phyloP scores from a whole-genome alignment of 306 rosid genomes.

The Cyamopsis tetragonoloba region DNA sequence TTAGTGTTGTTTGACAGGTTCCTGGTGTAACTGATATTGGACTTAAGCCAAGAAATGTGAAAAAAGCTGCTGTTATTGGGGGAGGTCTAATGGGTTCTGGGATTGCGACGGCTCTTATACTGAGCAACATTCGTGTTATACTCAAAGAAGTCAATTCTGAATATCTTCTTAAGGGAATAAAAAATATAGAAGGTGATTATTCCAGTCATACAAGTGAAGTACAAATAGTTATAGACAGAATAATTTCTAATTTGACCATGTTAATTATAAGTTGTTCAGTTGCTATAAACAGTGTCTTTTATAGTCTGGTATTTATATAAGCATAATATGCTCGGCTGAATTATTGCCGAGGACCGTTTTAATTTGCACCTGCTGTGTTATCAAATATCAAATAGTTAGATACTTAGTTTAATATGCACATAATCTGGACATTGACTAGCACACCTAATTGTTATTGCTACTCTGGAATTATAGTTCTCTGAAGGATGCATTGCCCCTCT shows the following conservation, averaged over 20 bases:
- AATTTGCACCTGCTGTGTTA: not conserved
- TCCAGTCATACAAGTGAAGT: not conserved
- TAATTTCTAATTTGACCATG: not conserved
- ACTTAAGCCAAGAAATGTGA: conserved; percentile 79
- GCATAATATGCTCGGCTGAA: not conserved
- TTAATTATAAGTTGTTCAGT: not conserved
- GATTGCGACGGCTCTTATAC: conserved; percentile 80
- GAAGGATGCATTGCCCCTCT: not conserved
- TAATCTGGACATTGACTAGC: not conserved
- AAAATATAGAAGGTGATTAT: conserved; percentile 67
- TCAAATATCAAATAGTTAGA: too few species aligned
- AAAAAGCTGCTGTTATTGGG: conserved; percentile 87
- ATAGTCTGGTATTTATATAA: conserved; percentile 2
- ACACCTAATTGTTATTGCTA: not conserved
- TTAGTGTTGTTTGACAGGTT: conserved; percentile 48
- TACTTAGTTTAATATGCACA: not conserved
- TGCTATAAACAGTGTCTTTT: not conserved
- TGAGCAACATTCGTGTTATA: conserved; percentile 67
- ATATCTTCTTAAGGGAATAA: conserved; percentile 70
- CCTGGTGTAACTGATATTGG: conserved; percentile 89
- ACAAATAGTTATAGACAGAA: not conserved
- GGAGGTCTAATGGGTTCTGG: conserved; percentile 99
- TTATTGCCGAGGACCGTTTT: not conserved
- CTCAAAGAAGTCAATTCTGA: conserved; percentile 88
- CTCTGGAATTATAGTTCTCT: not conserved